Percentiles rank a stretch among this genome's conserved stretches.
phyloP scores from a whole-genome alignment of 2,329 filamentous ascomycete genomes.

The Cladosporium sp. region DNA sequence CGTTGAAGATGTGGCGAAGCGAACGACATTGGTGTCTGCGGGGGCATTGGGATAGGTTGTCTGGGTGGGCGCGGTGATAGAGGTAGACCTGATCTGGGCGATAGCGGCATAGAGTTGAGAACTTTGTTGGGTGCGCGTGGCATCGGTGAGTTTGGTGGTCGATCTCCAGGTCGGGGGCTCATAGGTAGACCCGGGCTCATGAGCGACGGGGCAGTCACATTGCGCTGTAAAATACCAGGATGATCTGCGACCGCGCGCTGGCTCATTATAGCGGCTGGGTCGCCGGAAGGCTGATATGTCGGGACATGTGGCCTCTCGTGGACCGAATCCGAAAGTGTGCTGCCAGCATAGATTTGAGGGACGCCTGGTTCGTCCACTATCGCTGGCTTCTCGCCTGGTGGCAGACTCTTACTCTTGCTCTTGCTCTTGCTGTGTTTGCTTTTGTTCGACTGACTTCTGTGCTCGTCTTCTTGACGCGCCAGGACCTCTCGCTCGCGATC shows the following conservation, averaged over 20 bases:
- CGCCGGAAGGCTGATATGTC: constrained; percentile 16
- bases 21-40: constrained; percentile 61
- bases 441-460: constrained; percentile 68
- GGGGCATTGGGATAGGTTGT: constrained; percentile 65
- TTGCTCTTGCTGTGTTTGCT: constrained; percentile 51
- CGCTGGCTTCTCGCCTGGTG: constrained; percentile 16
- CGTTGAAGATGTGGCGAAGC: constrained; percentile 44
- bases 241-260: constrained; percentile 24
- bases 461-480: constrained; percentile 57
- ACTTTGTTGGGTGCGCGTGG: constrained; percentile 52
- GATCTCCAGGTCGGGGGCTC: constrained; percentile 55
- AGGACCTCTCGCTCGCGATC: constrained; percentile 68
- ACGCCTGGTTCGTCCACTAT: not conserved
- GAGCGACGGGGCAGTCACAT: constrained; percentile 40
- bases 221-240: constrained; percentile 20
- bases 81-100: constrained; percentile 54
- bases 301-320: constrained; percentile 13
- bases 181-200: constrained; percentile 59
- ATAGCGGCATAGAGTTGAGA: constrained; percentile 60
- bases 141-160: constrained; percentile 54
- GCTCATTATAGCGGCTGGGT: constrained; percentile 24
- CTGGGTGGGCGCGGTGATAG: constrained; percentile 68
- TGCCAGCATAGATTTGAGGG: not conserved
- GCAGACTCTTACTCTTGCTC: constrained; percentile 30
- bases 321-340: not conserved